These are phyloP conservation scores for Luvunga scandens DNA, from an alignment of 345 rosid species.

Conservation along the genomic window DNA sequence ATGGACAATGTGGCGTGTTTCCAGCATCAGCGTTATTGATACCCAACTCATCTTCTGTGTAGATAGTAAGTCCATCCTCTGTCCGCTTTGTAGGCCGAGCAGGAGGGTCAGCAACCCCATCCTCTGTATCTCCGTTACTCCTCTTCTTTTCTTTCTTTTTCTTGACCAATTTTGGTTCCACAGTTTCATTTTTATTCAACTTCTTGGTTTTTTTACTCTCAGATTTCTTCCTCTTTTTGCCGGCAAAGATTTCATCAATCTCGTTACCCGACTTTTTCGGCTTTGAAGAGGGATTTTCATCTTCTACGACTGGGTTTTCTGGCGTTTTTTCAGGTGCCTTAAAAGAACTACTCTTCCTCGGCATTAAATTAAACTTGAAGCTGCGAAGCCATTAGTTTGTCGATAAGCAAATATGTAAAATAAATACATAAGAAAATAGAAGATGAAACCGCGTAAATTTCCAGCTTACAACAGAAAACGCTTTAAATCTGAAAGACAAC, in stretches of 20 bases:
- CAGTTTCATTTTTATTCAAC: not conserved
- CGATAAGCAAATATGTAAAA: not conserved
- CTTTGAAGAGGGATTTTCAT: not conserved
- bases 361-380: conserved; percentile 15
- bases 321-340: conserved; percentile 17
- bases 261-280: not conserved
- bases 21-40: conserved; percentile 53
- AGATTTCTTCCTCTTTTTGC: conserved; percentile 12
- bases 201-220: not conserved
- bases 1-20: conserved; percentile 70
- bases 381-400: conserved; percentile 14
- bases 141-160: conserved; percentile 35
- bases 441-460: too few species aligned
- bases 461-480: too few species aligned
- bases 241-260: conserved; percentile 15
- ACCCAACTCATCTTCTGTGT: conserved; percentile 72
- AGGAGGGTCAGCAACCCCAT: conserved; percentile 8
- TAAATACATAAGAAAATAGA: too few species aligned
- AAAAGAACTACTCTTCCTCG: conserved; percentile 27
- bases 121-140: conserved; percentile 23
- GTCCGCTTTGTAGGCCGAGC: conserved; percentile 45
- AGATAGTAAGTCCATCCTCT: conserved; percentile 50
- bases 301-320: conserved; percentile 9
- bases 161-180: conserved; percentile 2
- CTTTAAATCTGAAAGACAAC: too few species aligned